A percentile compares a stretch with the other conserved stretches of the same genome.
Evolutionary conservation across 331 rosid species (phyloP).

Genomic region (Pyracantha coccinea): DNA sequence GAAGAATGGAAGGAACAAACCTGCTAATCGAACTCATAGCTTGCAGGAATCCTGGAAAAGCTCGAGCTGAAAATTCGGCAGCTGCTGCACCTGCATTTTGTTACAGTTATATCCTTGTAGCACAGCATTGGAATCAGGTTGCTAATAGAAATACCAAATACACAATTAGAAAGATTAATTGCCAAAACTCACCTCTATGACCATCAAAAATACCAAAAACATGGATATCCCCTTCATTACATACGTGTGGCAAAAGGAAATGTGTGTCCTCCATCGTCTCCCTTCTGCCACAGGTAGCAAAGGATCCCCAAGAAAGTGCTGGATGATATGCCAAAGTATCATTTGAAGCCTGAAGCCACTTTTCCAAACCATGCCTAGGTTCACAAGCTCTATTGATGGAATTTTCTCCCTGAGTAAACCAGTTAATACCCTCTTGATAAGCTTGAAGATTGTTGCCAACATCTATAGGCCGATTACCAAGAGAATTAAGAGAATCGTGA

Average conservation of each 20-base stretch:
- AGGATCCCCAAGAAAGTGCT: slow-evolving; percentile 77
- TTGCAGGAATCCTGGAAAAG: slow-evolving; percentile 68
- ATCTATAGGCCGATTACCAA: slow-evolving; percentile 21
- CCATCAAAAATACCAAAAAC: slow-evolving; percentile 90
- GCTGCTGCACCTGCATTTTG: slow-evolving; percentile 77
- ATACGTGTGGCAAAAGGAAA: slow-evolving; percentile 62
- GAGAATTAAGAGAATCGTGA: slow-evolving; percentile 11
- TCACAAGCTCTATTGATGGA: slow-evolving; percentile 28
- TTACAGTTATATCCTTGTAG: neutral
- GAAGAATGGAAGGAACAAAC: slow-evolving; percentile 24
- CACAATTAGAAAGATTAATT: slow-evolving; percentile 3
- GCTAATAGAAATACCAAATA: neutral
- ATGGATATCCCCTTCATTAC: slow-evolving; percentile 51
- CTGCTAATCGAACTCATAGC: slow-evolving; percentile 34
- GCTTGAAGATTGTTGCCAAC: slow-evolving; percentile 18
- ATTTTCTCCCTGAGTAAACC: slow-evolving; percentile 68
- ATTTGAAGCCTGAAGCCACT: slow-evolving; percentile 31
- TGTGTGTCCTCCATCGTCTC: slow-evolving; percentile 96
- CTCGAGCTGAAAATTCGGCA: slow-evolving; percentile 77
- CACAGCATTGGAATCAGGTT: neutral
- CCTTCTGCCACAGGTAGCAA: slow-evolving; percentile 87
- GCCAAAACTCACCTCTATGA: slow-evolving; percentile 61
- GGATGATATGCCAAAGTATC: slow-evolving; percentile 47
- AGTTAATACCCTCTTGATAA: slow-evolving; percentile 55
- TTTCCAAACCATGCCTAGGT: slow-evolving; percentile 24